phyloP scores from a whole-genome alignment of 139 green algal species.

The Chlorella sp. region DNA sequence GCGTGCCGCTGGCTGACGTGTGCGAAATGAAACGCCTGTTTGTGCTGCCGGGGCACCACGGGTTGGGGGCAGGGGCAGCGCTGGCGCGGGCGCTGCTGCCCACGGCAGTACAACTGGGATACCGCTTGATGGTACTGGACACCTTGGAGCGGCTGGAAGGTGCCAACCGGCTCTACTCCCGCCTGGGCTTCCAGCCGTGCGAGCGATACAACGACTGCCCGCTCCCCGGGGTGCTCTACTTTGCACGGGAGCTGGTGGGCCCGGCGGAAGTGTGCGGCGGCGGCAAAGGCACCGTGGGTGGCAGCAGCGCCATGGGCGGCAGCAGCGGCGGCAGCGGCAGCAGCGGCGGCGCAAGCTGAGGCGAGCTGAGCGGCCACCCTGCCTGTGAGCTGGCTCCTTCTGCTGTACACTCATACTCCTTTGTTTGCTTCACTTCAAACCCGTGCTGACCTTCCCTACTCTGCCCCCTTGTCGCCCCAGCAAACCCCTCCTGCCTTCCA shows the following conservation, averaged over 20 bases:
- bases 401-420: background rate
- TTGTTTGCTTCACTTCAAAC: background rate
- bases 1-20: slow-evolving; percentile 10
- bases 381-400: background rate
- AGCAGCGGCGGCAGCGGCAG: background rate
- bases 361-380: background rate
- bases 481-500: too few species aligned
- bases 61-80: slow-evolving; percentile 18
- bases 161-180: slow-evolving; percentile 41
- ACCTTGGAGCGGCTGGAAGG: slow-evolving; percentile 43
- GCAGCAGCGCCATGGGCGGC: background rate
- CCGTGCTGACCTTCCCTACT: background rate
- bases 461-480: too few species aligned
- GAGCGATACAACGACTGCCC: slow-evolving; percentile 49
- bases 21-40: slow-evolving; percentile 56
- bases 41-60: slow-evolving; percentile 42
- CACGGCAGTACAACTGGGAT: slow-evolving; percentile 13
- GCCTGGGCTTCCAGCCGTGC: slow-evolving; percentile 40
- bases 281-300: background rate
- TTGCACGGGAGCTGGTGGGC: slow-evolving; percentile 27
- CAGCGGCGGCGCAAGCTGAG: background rate
- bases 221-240: slow-evolving; percentile 47
- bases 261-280: background rate
- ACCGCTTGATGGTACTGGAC: slow-evolving; percentile 46
- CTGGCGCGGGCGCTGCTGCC: slow-evolving; percentile 20